Evolutionary conservation across 495 filamentous ascomycete species (phyloP).

Genomic region (Talaromyces wortmannii): DNA sequence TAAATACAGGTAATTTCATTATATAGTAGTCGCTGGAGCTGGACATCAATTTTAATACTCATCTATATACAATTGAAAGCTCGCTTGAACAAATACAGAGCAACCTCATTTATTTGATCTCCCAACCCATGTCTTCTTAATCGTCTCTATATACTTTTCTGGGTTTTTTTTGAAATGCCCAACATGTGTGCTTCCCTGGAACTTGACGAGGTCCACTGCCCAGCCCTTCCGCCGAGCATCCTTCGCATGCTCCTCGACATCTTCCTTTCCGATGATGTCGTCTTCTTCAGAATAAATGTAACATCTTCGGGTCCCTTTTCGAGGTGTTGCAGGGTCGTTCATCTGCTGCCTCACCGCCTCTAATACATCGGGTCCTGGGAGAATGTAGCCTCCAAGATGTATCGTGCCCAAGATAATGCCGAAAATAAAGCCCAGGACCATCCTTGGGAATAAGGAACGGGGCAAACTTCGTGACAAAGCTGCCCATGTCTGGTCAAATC

Average conservation of each 20-base stretch:
- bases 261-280: slow-evolving; percentile 10
- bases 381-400: neutral
- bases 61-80: neutral
- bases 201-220: slow-evolving; percentile 4
- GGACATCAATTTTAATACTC: neutral
- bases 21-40: neutral
- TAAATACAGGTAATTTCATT: too few relatives aligned
- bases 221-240: slow-evolving; percentile 11
- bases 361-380: neutral
- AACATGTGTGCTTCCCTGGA: neutral
- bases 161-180: neutral
- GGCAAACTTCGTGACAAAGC: slow-evolving; percentile 1
- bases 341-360: neutral
- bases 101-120: neutral
- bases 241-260: slow-evolving; percentile 19
- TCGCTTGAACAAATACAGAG: neutral
- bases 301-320: neutral
- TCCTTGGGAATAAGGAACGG: neutral
- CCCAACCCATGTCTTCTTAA: slow-evolving; percentile 1
- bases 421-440: neutral
- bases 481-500: neutral
- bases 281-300: slow-evolving; percentile 20
- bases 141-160: neutral
- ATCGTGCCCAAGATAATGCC: neutral
- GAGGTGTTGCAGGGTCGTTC: neutral